Base-by-base conservation (phyloP, 306 rosid species). In the Cucumis melo region DNA sequence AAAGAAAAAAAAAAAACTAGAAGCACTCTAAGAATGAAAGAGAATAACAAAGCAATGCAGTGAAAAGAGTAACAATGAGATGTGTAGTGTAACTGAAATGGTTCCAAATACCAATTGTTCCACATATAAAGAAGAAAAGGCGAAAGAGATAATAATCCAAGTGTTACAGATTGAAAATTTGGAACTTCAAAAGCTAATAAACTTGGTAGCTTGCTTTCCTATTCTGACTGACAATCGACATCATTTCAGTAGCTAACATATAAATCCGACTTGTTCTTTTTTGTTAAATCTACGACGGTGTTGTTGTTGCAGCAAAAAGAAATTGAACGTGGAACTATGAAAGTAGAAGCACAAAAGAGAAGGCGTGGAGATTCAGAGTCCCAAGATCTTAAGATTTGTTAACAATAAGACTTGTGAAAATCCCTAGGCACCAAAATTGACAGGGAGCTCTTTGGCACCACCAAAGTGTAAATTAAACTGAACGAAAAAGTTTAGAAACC, bases 401-500 rank as follows among this genome's bases (percentile, higher is more conserved):
- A 67, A 67, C 48, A 41, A 67, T 11, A 67, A 32, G 55, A 39
- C 55, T 67, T 41, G 2, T 6, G 48, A 36, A 41, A 66, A 66
- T 66, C 73, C 73, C 74, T 20, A 71, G 75, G 75, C 75, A 71
- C 75, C 75, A 71, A 71, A 71, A 71, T 71, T 71, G 60, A 71
- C 42, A 71, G 59, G 76, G 76, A 71, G 60, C 76, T 71, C 76
- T 71, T 71, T 71, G 76, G 76, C 76, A 71, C 76, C 44, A 60
- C 27, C 38, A 27, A 61, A 62, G 59, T 59, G 5, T 77, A 46
- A 13, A 24, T 75, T 46, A 65, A 21, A 15, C 13, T 3, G 23
- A 62, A 16, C 3, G 21, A 29, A 29, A 32, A 21, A 53, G 76
- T 82, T 64, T 80, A 93, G 84, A 93, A 93, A 79, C 98, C 98